Base-by-base conservation (phyloP, 2,329 filamentous ascomycete species). In the Fusarium mundagurra region DNA sequence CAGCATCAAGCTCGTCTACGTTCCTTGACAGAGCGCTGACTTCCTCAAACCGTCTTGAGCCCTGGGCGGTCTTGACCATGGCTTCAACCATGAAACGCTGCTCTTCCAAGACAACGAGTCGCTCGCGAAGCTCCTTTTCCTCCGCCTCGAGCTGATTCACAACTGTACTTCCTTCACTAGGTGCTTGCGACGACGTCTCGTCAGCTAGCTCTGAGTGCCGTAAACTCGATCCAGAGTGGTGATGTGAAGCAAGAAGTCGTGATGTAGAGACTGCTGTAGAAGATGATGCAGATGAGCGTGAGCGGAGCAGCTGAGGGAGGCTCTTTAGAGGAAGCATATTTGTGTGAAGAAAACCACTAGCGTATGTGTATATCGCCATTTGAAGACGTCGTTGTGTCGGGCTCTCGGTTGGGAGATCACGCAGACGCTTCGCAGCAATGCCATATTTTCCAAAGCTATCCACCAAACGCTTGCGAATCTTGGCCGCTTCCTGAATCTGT, bases 381-480 rank as follows among this genome's bases (percentile, higher is more conserved):
- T 98, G 95, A 8, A 98, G 85, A 51, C 89, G 89, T 65, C 90
- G 84, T 79, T 98, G 95, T 0, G 93, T 91, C 0, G 90, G 87
- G 55, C 90, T 95, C 9, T 91, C 85, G 1, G 93, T 93, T 22
- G 91, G 92, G 54, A 98, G 84, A 78, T 97, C 94, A 36, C 95
- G 91, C 64, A 98, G 90, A 8, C 95, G 90, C 72, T 93, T 91
- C 7, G 95, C 94, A 1, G 94, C 94, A 7, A 90, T 86, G 76
- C 97, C 94, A 81, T 97, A 98, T 78, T 98, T 95, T 17, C 91
- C 89, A 78, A 98, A 98, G 14, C 94, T 93, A 77, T 98, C 95
- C 67, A 94, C 95, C 2, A 98, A 87, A 29, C 95, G 89, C 81
- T 94, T 97, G n/a, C 95, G 92, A 17, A 97, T 93, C 82, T 96